Base-by-base conservation (phyloP, 139 green algal genomes). In the Mesotaenium endlicherianum region DNA sequence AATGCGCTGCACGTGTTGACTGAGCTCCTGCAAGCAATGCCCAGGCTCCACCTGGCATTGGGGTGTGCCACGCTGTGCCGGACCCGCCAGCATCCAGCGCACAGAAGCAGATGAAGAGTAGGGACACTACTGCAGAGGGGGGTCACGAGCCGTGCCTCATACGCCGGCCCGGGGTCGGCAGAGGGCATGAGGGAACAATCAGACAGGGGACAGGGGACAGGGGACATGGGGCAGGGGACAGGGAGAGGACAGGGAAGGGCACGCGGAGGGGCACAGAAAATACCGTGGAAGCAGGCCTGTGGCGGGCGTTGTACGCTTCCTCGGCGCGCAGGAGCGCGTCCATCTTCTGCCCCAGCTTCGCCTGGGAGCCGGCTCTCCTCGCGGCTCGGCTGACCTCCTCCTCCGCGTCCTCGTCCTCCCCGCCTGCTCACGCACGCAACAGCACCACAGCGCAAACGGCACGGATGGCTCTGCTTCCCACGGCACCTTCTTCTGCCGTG, bases 271-370 rank as follows among this genome's bases (percentile, higher is more conserved):
- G 26, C 50, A 64, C 20, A 64, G 20, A 26, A 26, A 26, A 26
- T 64, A 72, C 60, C 60, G 41, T 72, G 41, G 41, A 47, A 6
- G 60, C 41, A 6, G 60, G 60, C 8, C 43, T 72, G 8, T 72
- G 60, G 8, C 43, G 41, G 36, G 60, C 60, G 34, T 80, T 80
- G 30, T 55, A 80, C 8, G 71, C 71, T 3, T 80, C 71, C 41
- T 80, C 71, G 34, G 71, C 71, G 6, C 41, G 39, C 5, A 53
- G n/a, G 38, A 80, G 30, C 8, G 71, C 71, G 34, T 69, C 38
- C 39, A 80, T 69, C 40, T 80, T 80, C 8, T 55, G 41, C 26
- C 26, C 71, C 55, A 80, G 38, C 34, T 31, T 72, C 38, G 41
- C 6, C 17, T 55, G 55, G 38, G 26, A 31, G 42, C 55, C 55